phyloP scores from a whole-genome alignment of 2,329 filamentous ascomycete genomes.

The Monosporascus cannonballus region DNA sequence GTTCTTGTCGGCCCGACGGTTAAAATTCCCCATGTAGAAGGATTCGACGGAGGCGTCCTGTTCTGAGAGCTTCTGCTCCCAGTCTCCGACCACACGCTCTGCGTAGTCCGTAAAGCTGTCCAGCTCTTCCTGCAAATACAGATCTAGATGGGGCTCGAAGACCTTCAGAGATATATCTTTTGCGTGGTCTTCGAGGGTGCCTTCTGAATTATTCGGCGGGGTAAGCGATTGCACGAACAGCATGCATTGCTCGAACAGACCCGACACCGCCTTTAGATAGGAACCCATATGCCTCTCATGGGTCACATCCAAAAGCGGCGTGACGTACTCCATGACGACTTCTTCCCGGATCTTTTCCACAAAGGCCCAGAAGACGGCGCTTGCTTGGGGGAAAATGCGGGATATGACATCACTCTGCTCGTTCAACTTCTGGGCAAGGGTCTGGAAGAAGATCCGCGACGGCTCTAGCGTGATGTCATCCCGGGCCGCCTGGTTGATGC shows the following conservation, averaged over 20 bases:
- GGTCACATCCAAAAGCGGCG: slow-evolving; percentile 78
- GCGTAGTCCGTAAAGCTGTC: slow-evolving; percentile 75
- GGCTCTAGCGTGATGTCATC: slow-evolving; percentile 73
- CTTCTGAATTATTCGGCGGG: slow-evolving; percentile 56
- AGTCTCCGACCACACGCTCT: slow-evolving; percentile 69
- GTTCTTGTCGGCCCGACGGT: slow-evolving; percentile 89
- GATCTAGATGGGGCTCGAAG: slow-evolving; percentile 89
- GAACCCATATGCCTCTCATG: slow-evolving; percentile 68
- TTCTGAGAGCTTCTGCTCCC: slow-evolving; percentile 88
- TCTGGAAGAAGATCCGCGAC: slow-evolving; percentile 74
- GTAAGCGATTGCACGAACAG: slow-evolving; percentile 68
- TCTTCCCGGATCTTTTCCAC: slow-evolving; percentile 80
- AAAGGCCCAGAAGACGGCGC: slow-evolving; percentile 69
- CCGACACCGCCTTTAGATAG: slow-evolving; percentile 81
- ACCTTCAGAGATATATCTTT: slow-evolving; percentile 63
- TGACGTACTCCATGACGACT: slow-evolving; percentile 80
- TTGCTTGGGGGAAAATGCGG: slow-evolving; percentile 69
- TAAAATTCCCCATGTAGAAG: slow-evolving; percentile 93
- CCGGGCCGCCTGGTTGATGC: slow-evolving; percentile 60
- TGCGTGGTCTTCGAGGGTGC: slow-evolving; percentile 57
- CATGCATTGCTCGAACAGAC: slow-evolving; percentile 79
- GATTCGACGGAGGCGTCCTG: slow-evolving; percentile 88
- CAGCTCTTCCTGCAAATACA: slow-evolving; percentile 88
- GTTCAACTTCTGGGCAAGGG: slow-evolving; percentile 67
- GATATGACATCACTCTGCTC: slow-evolving; percentile 78